phyloP scores from a whole-genome alignment of 495 filamentous ascomycete genomes.

The Tuber brumale region DNA sequence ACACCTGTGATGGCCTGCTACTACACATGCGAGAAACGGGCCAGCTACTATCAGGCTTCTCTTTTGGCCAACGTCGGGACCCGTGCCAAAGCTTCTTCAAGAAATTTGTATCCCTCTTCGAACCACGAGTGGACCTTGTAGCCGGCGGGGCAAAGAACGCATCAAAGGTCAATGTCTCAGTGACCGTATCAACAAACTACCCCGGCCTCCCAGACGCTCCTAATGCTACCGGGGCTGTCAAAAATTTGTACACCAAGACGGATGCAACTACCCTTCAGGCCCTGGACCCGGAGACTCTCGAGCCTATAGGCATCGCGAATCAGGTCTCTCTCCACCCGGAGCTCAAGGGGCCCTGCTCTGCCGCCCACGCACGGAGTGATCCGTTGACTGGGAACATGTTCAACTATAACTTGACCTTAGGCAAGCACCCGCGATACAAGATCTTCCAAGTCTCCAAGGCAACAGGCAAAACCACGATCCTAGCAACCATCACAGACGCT shows the following conservation, averaged over 20 bases:
- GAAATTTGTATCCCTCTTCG: conserved; percentile 55
- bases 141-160: conserved; percentile 29
- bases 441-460: conserved; percentile 57
- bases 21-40: conserved; percentile 54
- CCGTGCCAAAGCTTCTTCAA: conserved; percentile 63
- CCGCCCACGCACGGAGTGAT: conserved; percentile 63
- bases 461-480: conserved; percentile 60
- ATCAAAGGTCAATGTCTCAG: conserved; percentile 51
- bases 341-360: conserved; percentile 57
- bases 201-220: conserved; percentile 46
- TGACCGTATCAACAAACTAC: conserved; percentile 56
- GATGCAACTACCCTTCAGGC: conserved; percentile 54
- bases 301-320: conserved; percentile 56
- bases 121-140: conserved; percentile 18
- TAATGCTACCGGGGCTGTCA: conserved; percentile 39
- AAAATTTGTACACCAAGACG: conserved; percentile 55
- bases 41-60: conserved; percentile 42
- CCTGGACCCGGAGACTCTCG: conserved; percentile 62
- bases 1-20: conserved; percentile 53
- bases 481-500: conserved; percentile 56
- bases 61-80: conserved; percentile 60
- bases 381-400: conserved; percentile 67
- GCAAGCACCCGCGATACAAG: conserved; percentile 52
- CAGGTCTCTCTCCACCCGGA: conserved; percentile 59
- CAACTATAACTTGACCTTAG: conserved; percentile 64